Base-by-base conservation (phyloP, 108 stramenopile species). In the Cafeteria roenbergensis region DNA sequence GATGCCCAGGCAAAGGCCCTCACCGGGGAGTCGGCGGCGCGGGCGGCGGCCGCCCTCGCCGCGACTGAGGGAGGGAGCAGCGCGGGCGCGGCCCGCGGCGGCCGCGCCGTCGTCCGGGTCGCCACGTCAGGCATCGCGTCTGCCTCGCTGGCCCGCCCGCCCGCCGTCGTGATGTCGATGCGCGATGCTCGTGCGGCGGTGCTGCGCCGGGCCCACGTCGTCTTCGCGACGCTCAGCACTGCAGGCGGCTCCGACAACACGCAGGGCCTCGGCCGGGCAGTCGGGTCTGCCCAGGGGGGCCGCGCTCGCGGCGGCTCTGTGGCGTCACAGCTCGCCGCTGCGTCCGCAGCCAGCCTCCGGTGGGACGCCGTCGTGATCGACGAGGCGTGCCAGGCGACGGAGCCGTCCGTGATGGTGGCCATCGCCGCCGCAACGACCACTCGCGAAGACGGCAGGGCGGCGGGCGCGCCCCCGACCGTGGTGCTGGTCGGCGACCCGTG, bases 401-500 rank as follows among this genome's bases (percentile, higher is more conserved):
- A 93, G 68, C 89, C 88, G 14, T 86, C 88, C 25, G 86, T 88
- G 14, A 76, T 93, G 34, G 88, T 93, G 8, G 91, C 93, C 4
- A 70, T 94, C 66, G 85, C 86, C 57, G 69, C 88, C 61, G 42
- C 42, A 17, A 12, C 12, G 12, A 48, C 17, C 12, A 17, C 42
- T 17, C 6, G 42, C 42, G 42, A 17, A 17, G 90, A 90, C 38
- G 90, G 90, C 72, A 72, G 90, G 63, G 17, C 12, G 42, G n/a
- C n/a, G n/a, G n/a, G n/a, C n/a, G 17, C 42, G 42, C 42, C 42
- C 42, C 42, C 42, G 12, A 89, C 90, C 67, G 80, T 94, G 34
- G 88, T 97, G 14, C 78, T 97, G 35, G 92, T 97, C 0, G 93
- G 95, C 24, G 95, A 97, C 78, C 92, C 92, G 61, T 90, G 91